Conservation (phyloP, 129 eudicot species). For the Daucus carota region DH1_v3.0 NC_030383.2:7400501-7401000, state of each 20-base stretch:
- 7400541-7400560: slow-evolving; percentile 41
- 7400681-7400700: slow-evolving; percentile 28
- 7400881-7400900: not conserved
- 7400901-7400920: too few relatives aligned
- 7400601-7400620: slow-evolving; percentile 73
- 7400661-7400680: slow-evolving; percentile 8
- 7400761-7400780: not conserved
- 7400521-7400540: not conserved
- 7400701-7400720: not conserved
- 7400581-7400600: slow-evolving; percentile 85
- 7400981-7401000: too few relatives aligned
- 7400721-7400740: not conserved
- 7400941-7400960: not conserved
- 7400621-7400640: slow-evolving; percentile 95
- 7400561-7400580: slow-evolving; percentile 61
- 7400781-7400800: not conserved
- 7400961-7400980: not conserved
- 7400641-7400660: slow-evolving; percentile 5
- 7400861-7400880: not conserved
- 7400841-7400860: not conserved
- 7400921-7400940: not conserved
- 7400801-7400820: not conserved
- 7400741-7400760: not conserved
- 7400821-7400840: not conserved
- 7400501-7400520: slow-evolving; percentile 5